Base-by-base conservation (phyloP, 345 rosid genomes). In the Arabidopsis suecica region DNA sequence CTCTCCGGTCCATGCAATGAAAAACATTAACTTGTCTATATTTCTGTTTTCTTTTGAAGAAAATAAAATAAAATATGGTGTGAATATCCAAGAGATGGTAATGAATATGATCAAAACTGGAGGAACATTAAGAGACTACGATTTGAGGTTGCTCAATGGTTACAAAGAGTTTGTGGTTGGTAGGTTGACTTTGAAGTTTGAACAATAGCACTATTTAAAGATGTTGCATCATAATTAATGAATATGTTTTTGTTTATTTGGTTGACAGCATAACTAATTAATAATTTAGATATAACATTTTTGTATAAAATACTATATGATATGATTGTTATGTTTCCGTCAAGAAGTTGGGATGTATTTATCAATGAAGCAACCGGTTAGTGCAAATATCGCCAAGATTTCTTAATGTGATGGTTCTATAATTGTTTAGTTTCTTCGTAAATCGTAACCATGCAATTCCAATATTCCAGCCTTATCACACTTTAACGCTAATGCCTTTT, bases 101-200 rank as follows among this genome's bases (percentile, higher is more conserved):
- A 18, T 57, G 36, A n/a, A n/a, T n/a, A 36, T 34, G 42, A 58
- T 28, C 11, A 58, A 37, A 75, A 38, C 12, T 40, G 14, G 34
- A 64, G 54, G 49, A 56, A 48, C 23, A 48, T 32, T 22, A 53
- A 75, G 72, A 50, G 66, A 44, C 23, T 61, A 30, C 9, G 48
- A 54, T 38, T 77, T 64, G 36, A 70, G 80, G 72, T 57, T 71
- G 62, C 55, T 48, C 41, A 71, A 77, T 64, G 71, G 66, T 45
- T 44, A 56, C 38, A 62, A 45, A 12, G 49, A 59, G 63, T 68
- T 33, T 68, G 40, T 36, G 41, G 70, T 76, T 40, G 60, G 68
- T 65, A 30, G 42, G 69, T 65, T 65, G 77, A 78, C 72, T 78
- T 71, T 40, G 55, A 76, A 76, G 71, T 56, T 76, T 69, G 3